These are phyloP conservation scores for Cyclotella atomus DNA, from an alignment of 108 stramenopile species.

Conservation along the genomic window DNA sequence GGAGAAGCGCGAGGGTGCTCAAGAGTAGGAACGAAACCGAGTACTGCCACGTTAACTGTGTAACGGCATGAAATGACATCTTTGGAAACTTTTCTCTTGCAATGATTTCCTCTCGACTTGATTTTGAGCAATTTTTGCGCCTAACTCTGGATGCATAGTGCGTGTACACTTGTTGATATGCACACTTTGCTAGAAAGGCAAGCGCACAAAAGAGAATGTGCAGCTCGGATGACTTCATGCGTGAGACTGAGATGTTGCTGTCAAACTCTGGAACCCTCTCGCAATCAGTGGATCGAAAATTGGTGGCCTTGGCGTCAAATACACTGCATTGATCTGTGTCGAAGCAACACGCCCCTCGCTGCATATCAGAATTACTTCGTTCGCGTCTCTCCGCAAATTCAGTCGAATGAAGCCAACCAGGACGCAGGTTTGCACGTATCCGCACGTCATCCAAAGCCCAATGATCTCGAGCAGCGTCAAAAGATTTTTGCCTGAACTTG, in stretches of 20 bases:
- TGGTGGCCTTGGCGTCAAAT: constrained; percentile 32
- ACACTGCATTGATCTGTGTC: constrained; percentile 32
- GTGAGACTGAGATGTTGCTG: not conserved
- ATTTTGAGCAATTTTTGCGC: not conserved
- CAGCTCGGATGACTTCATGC: constrained; percentile 28
- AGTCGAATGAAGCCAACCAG: constrained; percentile 26
- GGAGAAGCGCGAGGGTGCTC: not conserved
- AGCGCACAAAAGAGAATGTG: constrained; percentile 31
- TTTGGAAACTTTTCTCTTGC: constrained; percentile 17
- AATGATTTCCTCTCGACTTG: not conserved
- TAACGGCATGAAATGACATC: constrained; percentile 10
- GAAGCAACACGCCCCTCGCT: constrained; percentile 26
- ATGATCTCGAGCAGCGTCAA: constrained; percentile 35
- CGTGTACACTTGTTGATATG: constrained; percentile 6
- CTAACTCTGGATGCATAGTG: not conserved
- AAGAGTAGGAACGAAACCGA: constrained; percentile 11
- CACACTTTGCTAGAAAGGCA: constrained; percentile 11
- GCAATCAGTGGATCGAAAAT: constrained; percentile 16
- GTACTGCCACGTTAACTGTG: constrained; percentile 33
- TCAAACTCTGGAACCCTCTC: constrained; percentile 16
- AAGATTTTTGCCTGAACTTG: constrained; percentile 31
- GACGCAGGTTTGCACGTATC: constrained; percentile 24
- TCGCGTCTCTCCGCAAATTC: constrained; percentile 7
- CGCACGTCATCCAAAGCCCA: constrained; percentile 49
- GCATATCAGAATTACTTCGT: constrained; percentile 7